Evolutionary conservation across 2,329 filamentous ascomycete species (phyloP).

Genomic region (Tetracladium maxilliforme): DNA sequence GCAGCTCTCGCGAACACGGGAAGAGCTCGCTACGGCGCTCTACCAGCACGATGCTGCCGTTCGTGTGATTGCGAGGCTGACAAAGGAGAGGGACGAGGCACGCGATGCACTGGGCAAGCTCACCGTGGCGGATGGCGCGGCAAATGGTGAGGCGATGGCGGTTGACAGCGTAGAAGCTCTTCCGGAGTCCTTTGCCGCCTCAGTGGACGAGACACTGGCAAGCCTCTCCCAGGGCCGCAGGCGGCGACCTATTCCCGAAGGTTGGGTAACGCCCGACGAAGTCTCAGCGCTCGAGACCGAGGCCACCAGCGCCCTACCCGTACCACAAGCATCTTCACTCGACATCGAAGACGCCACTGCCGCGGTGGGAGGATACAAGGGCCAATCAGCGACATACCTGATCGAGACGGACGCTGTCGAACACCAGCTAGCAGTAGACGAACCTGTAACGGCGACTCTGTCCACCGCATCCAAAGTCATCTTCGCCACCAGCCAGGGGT

Average conservation of each 20-base stretch:
- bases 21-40: constrained; percentile 83
- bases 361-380: constrained; percentile 49
- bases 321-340: constrained; percentile 33
- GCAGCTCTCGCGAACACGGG: constrained; percentile 75
- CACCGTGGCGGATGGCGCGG: constrained; percentile 43
- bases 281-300: constrained; percentile 27
- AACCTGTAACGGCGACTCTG: constrained; percentile 48
- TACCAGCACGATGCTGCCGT: constrained; percentile 98
- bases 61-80: constrained; percentile 79
- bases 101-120: constrained; percentile 78
- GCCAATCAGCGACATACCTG: constrained; percentile 60
- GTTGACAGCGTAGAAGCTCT: constrained; percentile 72
- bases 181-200: constrained; percentile 53
- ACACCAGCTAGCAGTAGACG: constrained; percentile 50
- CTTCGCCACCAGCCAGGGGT: constrained; percentile 60
- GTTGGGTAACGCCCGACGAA: constrained; percentile 69
- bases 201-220: constrained; percentile 62
- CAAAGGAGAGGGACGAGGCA: constrained; percentile 86
- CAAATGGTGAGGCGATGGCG: constrained; percentile 76
- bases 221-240: constrained; percentile 80
- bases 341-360: too few relatives aligned
- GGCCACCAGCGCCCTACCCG: constrained; percentile 28
- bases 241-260: constrained; percentile 74
- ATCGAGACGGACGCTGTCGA: constrained; percentile 59
- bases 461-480: constrained; percentile 58